phyloP scores from a whole-genome alignment of 371 early-diverging fungal genomes.

The Mucor saturninus region DNA sequence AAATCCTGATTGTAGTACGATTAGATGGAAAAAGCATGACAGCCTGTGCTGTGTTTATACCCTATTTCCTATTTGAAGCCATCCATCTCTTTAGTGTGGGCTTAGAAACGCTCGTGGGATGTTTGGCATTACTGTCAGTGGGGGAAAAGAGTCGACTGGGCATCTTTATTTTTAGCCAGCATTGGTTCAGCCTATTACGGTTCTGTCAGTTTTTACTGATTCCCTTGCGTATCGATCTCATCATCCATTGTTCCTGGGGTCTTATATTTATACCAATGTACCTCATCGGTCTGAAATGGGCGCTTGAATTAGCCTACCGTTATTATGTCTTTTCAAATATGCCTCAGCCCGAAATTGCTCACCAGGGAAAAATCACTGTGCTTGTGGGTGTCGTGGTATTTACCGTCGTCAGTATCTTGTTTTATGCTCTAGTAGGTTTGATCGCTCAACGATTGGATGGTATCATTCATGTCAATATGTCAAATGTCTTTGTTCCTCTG shows the following conservation, averaged over 20 bases:
- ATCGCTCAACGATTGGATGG: conserved; percentile 70
- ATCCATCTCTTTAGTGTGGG: conserved; percentile 46
- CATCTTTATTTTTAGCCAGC: conserved; percentile 45
- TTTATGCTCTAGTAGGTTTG: conserved; percentile 76
- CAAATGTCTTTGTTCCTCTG: conserved; percentile 79
- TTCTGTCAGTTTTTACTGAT: conserved; percentile 64
- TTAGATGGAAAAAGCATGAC: conserved; percentile 51
- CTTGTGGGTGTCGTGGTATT: conserved; percentile 55
- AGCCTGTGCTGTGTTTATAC: conserved; percentile 67
- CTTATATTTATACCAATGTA: conserved; percentile 84
- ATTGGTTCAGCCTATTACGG: conserved; percentile 65
- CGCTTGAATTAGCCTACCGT: conserved; percentile 52
- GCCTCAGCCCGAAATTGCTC: conserved; percentile 54
- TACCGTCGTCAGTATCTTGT: conserved; percentile 55
- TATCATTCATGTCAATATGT: conserved; percentile 51
- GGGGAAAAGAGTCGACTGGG: conserved; percentile 7
- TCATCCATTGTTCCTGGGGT: conserved; percentile 68
- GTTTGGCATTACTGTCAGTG: conserved; percentile 16
- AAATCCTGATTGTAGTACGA: conserved; percentile 59
- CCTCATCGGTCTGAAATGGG: conserved; percentile 65
- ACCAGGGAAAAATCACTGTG: conserved; percentile 60
- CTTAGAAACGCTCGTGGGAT: conserved; percentile 31
- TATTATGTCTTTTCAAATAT: conserved; percentile 51
- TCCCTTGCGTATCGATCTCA: conserved; percentile 61
- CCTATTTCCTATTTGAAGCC: conserved; percentile 73